Evolutionary conservation across 495 filamentous ascomycete genomes (phyloP), one percentile per base, ranked within the genome.

Genomic region (Copromyces sp.): DNA sequence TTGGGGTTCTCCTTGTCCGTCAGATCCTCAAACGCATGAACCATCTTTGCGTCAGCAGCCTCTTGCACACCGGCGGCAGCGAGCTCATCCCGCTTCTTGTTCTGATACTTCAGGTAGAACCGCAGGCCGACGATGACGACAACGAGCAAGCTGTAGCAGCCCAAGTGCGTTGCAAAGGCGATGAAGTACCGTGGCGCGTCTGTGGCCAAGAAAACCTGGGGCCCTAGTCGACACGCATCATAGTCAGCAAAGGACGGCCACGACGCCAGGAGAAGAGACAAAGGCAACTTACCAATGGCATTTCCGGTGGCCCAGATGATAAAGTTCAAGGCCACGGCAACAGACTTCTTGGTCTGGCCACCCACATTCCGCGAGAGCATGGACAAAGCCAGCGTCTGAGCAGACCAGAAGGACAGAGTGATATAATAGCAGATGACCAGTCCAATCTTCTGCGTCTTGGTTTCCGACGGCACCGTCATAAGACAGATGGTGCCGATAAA

Each of bases 1-100:
- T 87, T 86, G 14, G 79, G 78, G 72, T 89, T 89, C 83, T 88
- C 84, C 73, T 76, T 78, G 79, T 90, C 88, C 39, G 88, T 90
- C 74, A 89, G 74, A 76, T 90, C 88, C 70, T 87, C 84, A 69
- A 88, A 89, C 17, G 86, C 86, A 71, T 87, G 86, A 5, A 82
- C 76, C 61, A 85, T 70, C 39, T 76, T 79, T 4, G 80, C 81
- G 59, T 86, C 85, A 29, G 71, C 79, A 16, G 81, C 81, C 72
- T 84, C 82, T 14, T 68, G 41, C 14, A 83, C 75, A 5, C 85
- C 86, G 2, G 79, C 77, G 14, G 77, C 81, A 4, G 83, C 84
- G 74, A 84, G 70, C n/a, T 73, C 68, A 45, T 88, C 85, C 47
- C 84, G 82, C 70, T 78, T 82, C 75, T 79, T 82, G 71, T 89